Base-by-base conservation (phyloP, 2,329 filamentous ascomycete species). In the Mycosphaerella arachidis region DNA sequence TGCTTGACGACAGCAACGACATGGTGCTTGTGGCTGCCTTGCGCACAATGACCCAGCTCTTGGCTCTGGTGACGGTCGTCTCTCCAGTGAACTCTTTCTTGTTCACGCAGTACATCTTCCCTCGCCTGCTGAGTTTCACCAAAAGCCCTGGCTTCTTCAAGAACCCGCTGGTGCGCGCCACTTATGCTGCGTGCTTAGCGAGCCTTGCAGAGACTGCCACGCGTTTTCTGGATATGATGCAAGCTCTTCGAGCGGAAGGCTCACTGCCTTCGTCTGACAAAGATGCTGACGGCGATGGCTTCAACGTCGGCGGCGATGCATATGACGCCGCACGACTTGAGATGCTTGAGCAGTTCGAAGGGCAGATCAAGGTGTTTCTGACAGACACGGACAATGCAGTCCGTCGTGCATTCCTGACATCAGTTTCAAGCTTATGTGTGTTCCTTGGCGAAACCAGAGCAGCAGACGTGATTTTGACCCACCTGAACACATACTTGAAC, bases 401-500 rank as follows among this genome's bases (percentile, higher is more conserved):
- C 24, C 88, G 92, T 48, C 84, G 94, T 61, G 92, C 94, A 1
- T 97, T 99, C 71, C 79, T 99, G 48, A 89, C 89, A 8, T 97
- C 94, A 7, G 92, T 99, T 0, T 89, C 92, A 0, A 90, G 92
- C 63, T 81, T 99, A 1, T 99, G 94, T 72, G 86, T 97, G 66
- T 97, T 99, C 75, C 97, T 99, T 67, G 92, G 91, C 3, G 92
- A 90, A 62, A 84, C 87, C n/a, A 89, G 92, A 70, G 89, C 93
- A 1, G 97, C 95, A 72, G 94, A 99, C 71, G 91, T 99, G n/a
- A 87, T 99, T 16, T 79, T 99, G 24, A 96, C 92, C 33, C 94
- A 99, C 76, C 80, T 99, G 30, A 97, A 97, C 71, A 99, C 94
- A 0, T 99, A 99, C 69, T 78, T 99, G 8, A 99, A 99, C 67